Percentiles rank a stretch among this genome's conserved stretches.
These are phyloP conservation scores for Arachnomyces sp. DNA, from an alignment of 2,329 filamentous ascomycete species.

Conservation along the genomic window DNA sequence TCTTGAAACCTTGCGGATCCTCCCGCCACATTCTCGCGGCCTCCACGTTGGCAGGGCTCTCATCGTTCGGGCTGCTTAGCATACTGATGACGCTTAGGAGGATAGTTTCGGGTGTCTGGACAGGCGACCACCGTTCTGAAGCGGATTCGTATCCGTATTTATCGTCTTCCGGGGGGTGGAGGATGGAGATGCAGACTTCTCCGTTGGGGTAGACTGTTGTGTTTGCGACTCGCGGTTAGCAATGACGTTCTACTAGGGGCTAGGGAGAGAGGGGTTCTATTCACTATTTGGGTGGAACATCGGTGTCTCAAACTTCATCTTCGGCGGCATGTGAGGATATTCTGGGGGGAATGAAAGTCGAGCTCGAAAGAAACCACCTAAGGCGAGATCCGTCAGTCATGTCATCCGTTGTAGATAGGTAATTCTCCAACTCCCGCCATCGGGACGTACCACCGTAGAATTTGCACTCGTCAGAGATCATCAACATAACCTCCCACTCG, in stretches of 20 bases:
- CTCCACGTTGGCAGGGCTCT: slow-evolving; percentile 91
- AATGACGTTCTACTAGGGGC: background rate
- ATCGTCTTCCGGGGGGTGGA: slow-evolving; percentile 91
- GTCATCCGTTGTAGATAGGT: background rate
- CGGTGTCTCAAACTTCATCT: slow-evolving; percentile 74
- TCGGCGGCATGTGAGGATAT: slow-evolving; percentile 82
- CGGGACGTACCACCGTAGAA: slow-evolving; percentile 70
- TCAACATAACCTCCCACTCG: slow-evolving; percentile 98
- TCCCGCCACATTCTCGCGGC: slow-evolving; percentile 82
- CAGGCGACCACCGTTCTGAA: slow-evolving; percentile 84
- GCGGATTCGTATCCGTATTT: slow-evolving; percentile 88
- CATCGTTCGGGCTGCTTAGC: slow-evolving; percentile 85
- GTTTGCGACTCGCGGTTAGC: background rate
- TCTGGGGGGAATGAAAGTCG: slow-evolving; percentile 71
- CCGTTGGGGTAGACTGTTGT: slow-evolving; percentile 66
- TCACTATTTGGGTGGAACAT: slow-evolving; percentile 87
- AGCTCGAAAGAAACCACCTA: slow-evolving; percentile 88
- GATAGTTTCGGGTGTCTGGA: slow-evolving; percentile 92
- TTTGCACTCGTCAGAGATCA: slow-evolving; percentile 92
- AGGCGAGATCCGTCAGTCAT: slow-evolving; percentile 5
- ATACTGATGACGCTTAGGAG: slow-evolving; percentile 86
- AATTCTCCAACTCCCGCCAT: slow-evolving; percentile 1
- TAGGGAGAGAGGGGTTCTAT: slow-evolving; percentile 15
- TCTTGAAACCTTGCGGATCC: slow-evolving; percentile 69
- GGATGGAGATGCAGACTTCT: slow-evolving; percentile 90